These are phyloP conservation scores for Fagopyrum esculentum DNA, from an alignment of 148 eudicot species.

Conservation along the genomic window DNA sequence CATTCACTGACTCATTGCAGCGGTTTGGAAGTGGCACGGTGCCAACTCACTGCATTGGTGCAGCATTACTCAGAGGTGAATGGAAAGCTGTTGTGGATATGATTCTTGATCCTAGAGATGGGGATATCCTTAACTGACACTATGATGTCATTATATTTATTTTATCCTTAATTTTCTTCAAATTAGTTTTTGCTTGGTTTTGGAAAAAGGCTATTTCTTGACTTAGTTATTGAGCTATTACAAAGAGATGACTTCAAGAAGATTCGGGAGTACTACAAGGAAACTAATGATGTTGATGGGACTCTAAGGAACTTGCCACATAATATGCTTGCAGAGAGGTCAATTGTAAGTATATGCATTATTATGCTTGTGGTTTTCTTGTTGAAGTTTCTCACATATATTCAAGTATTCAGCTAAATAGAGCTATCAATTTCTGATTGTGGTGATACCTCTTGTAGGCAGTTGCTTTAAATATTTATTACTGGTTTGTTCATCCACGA, in stretches of 20 bases:
- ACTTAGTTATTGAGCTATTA: constrained; percentile 34
- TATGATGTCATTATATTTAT: neutral
- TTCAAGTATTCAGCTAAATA: neutral
- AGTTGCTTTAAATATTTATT: neutral
- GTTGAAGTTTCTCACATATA: neutral
- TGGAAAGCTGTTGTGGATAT: constrained; percentile 68
- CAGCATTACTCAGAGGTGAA: constrained; percentile 82
- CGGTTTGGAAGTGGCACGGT: constrained; percentile 94
- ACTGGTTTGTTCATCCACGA: neutral
- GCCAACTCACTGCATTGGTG: constrained; percentile 89
- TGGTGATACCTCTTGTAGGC: neutral
- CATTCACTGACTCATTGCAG: constrained; percentile 28
- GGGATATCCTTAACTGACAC: constrained; percentile 73
- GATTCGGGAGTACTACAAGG: constrained; percentile 79
- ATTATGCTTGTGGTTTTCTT: constrained; percentile 14
- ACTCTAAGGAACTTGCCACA: constrained; percentile 78
- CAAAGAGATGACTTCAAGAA: constrained; percentile 66
- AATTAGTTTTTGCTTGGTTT: neutral
- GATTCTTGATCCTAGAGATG: constrained; percentile 97
- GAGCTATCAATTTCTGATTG: neutral
- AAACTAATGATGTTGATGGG: constrained; percentile 70
- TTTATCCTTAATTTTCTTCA: neutral
- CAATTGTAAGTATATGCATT: constrained; percentile 57
- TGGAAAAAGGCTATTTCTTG: constrained; percentile 29
- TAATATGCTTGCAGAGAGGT: constrained; percentile 83